These are phyloP conservation scores for Lomentospora prolificans DNA, from an alignment of 2,329 filamentous ascomycete genomes.

Conservation along the genomic window DNA sequence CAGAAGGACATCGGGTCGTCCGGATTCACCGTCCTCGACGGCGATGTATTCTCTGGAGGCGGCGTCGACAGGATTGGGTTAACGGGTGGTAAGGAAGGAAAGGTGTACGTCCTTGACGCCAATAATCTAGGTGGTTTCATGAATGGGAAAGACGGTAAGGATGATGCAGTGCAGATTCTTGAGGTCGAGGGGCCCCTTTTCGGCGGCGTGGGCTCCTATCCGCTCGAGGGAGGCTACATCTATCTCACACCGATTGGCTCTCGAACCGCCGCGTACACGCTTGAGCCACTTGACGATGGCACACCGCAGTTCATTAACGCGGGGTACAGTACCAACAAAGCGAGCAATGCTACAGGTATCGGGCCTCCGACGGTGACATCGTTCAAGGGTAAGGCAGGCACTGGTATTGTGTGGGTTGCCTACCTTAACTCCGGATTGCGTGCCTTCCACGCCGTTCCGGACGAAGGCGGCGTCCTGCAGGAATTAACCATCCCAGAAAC, in stretches of 20 bases:
- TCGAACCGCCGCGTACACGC: conserved; percentile 47
- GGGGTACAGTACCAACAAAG: conserved; percentile 35
- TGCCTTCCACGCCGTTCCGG: not conserved
- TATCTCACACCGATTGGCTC: conserved; percentile 43
- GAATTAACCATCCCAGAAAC: not conserved
- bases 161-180: conserved; percentile 34
- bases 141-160: conserved; percentile 24
- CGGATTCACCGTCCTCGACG: conserved; percentile 29
- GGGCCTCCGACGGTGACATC: conserved; percentile 48
- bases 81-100: conserved; percentile 40
- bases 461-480: not conserved
- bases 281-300: conserved; percentile 37
- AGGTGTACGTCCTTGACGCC: conserved; percentile 33
- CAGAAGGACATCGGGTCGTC: conserved; percentile 40
- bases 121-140: conserved; percentile 30
- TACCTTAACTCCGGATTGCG: not conserved
- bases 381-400: conserved; percentile 40
- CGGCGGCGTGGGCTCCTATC: conserved; percentile 36
- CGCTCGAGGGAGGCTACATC: conserved; percentile 37
- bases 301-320: conserved; percentile 40
- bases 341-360: conserved; percentile 44
- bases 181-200: conserved; percentile 35
- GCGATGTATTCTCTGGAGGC: conserved; percentile 31
- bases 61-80: conserved; percentile 36
- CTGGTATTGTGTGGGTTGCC: conserved; percentile 29